Percentiles rank a stretch among this genome's conserved stretches.
Evolutionary conservation across 2,329 filamentous ascomycete genomes (phyloP).

Genomic region (Sphaceloma murrayae): DNA sequence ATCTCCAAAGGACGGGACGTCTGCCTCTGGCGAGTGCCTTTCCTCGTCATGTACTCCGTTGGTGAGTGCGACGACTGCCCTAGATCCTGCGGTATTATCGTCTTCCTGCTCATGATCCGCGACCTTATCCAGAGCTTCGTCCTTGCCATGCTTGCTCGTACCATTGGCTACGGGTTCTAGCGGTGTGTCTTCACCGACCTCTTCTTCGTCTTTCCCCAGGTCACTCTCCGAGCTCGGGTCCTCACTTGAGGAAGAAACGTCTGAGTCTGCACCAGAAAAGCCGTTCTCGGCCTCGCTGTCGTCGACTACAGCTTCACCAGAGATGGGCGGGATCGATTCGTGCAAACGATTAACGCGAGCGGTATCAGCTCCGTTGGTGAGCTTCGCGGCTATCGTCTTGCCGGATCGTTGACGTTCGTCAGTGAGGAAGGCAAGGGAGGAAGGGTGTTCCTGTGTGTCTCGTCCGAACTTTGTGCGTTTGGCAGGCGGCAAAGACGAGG

Average conservation of each 20-base stretch:
- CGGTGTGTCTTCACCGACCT: constrained; percentile 23
- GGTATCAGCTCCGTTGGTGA: constrained; percentile 45
- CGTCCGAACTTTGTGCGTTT: constrained; percentile 27
- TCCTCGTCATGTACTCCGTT: constrained; percentile 5
- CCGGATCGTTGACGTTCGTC: constrained; percentile 29
- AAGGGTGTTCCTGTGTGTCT: constrained; percentile 26
- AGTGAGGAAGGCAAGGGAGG: constrained; percentile 28
- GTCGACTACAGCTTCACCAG: constrained; percentile 38
- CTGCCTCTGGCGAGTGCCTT: constrained; percentile 28
- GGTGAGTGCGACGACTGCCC: too few relatives aligned
- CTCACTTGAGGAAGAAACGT: constrained; percentile 24
- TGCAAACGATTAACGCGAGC: constrained; percentile 45
- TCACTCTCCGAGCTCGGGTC: constrained; percentile 28
- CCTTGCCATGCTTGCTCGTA: constrained; percentile 22
- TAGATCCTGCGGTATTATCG: constrained; percentile 30
- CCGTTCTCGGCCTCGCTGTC: constrained; percentile 33
- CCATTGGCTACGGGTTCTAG: constrained; percentile 18
- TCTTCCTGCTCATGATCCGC: constrained; percentile 25
- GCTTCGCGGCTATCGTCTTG: constrained; percentile 36
- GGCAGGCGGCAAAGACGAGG: constrained; percentile 24
- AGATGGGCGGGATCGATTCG: constrained; percentile 48
- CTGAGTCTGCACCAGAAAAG: constrained; percentile 39
- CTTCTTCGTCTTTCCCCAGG: constrained; percentile 21
- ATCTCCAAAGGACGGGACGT: constrained; percentile 75
- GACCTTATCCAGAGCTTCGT: constrained; percentile 22